Base-by-base conservation (phyloP, 805 yeast species). In the Lipomyces yamanashiensis region DNA sequence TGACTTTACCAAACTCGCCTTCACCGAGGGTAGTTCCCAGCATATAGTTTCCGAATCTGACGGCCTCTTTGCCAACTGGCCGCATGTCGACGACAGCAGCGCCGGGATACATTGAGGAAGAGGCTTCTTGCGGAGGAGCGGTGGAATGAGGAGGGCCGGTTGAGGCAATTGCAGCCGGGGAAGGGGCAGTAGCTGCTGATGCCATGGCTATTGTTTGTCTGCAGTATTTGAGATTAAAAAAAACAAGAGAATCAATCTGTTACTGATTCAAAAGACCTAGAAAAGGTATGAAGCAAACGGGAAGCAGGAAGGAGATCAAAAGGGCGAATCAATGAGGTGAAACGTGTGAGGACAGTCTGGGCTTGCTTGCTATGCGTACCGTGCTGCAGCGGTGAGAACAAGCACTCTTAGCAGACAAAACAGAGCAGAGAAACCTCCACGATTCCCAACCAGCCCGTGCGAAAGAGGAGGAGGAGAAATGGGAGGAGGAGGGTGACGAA, bases 1-100 rank as follows among this genome's bases (percentile, higher is more conserved):
- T 95, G 63, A 95, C 99, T 76, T 95, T 93, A 63, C 99, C 99
- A 76, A 95, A 95, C 74, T 95, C 99, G 54, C 99, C 99, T 77
- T 95, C 97, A 40, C 99, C 99, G 13, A 95, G 79, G 0, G 99
- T 93, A 13, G 96, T 87, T 1, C 98, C 99, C 7, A 95, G 81
- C 23, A 90, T 84, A 73, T 92, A 95, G 13, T 90, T 86, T 33
- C 99, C 99, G 74, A 95, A 92, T 45, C 96, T 49, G 28, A 58
- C 62, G 12, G 62, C 62, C 54, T 65, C 65, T 43, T 61, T 54
- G 48, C 64, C 65, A 10, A 45, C 59, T 12, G 68, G 59, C 39
- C 49, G 64, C 61, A 65, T 55, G 45, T 65, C 68, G 44, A 53
- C 62, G 40, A 48, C 58, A 7, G 56, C 57, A n/a, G 64, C 64